These are phyloP conservation scores for Umbelopsis vinacea DNA, from an alignment of 192 early-diverging fungal genomes.

Conservation along the genomic window DNA sequence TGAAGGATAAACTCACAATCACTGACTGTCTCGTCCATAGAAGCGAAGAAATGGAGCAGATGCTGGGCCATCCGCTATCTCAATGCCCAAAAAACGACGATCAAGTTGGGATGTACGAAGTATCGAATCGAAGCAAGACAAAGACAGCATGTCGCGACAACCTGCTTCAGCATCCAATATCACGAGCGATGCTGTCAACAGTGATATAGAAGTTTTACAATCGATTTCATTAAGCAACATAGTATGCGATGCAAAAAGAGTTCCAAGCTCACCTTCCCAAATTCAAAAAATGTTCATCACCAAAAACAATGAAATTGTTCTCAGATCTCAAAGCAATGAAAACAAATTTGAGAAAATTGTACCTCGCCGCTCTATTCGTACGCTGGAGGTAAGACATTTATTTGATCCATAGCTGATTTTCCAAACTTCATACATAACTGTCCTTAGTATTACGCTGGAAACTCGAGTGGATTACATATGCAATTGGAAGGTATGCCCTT, in stretches of 20 bases:
- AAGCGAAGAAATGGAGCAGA: slow-evolving; percentile 6
- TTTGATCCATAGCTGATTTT: background rate
- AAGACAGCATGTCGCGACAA: background rate
- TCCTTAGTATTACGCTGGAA: background rate
- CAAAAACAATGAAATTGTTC: background rate
- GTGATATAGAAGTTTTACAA: background rate
- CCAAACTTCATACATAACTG: background rate
- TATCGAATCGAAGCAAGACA: background rate
- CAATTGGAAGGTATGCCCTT: background rate
- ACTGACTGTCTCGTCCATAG: background rate
- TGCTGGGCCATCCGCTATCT: background rate
- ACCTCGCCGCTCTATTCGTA: background rate
- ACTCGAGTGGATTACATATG: background rate
- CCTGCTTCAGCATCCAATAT: too few species aligned
- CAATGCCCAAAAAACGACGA: background rate
- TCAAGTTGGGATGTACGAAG: background rate
- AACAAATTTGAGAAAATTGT: background rate
- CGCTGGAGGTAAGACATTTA: background rate
- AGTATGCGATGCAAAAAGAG: background rate
- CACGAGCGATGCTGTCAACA: background rate
- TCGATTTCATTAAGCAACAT: background rate
- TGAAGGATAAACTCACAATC: background rate
- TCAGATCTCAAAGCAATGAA: background rate
- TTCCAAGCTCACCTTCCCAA: background rate
- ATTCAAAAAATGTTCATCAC: background rate